Evolutionary conservation across 441 rosid genomes (phyloP), one percentile per base, ranked within the genome.

Genomic region (Eruca vesicaria): DNA sequence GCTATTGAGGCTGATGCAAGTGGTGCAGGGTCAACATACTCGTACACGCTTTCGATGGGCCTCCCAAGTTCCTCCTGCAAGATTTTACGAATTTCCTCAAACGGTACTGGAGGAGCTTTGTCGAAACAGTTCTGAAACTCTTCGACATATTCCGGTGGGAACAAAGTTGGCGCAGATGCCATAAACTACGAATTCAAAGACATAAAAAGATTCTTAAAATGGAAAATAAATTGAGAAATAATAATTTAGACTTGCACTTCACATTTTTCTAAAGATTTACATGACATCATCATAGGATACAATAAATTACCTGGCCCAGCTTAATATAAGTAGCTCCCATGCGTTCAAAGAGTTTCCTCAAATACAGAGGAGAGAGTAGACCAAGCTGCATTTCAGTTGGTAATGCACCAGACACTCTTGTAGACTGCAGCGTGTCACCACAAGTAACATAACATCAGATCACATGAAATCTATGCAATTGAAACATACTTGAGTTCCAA

Each of bases 271-370:
- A 31, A 28, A 35, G 8, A 29, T 9, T 15, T 11, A 53, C 70
- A 67, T 38, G 62, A 12, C 15, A 67, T 31, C 33, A 60, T 48
- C 56, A 26, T 1, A 56, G 2, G 21, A 20, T 66, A 66, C 21
- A 50, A 72, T 48, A 66, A 72, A 71, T 81, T 70, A 90, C 98
- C 95, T 95, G 98, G 6, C 99, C 99, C 72, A 95, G 80, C 80
- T 95, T 95, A 81, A 93, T 86, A 80, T 91, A 95, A 65, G 99
- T 95, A 81, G 98, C 99, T 75, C 99, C 97, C 99, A 95, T 87
- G 69, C 97, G 97, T 74, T 95, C 99, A 87, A 95, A 95, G 67
- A 95, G 86, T 83, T 77, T 93, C 90, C 99, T 89, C 83, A 95
- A 83, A 75, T 95, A 95, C 31, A 86, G 68, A 8, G 99, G 99